Conservation (phyloP, 495 filamentous ascomycete species). For the Articulospora tetracladia region DNA sequence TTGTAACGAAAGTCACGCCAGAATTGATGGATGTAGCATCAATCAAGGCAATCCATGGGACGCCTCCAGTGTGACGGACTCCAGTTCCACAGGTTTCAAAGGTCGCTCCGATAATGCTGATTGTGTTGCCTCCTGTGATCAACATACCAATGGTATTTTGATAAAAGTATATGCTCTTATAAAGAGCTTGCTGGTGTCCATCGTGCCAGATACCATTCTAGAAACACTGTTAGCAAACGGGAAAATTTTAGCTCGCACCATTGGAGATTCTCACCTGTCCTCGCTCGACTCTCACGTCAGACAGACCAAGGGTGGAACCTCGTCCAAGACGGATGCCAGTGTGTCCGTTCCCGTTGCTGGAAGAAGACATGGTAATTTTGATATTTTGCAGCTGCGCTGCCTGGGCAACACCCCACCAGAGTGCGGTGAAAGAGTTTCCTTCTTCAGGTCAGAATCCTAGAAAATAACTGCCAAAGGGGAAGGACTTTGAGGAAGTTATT, state of each 20-base stretch:
- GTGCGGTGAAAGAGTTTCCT: neutral
- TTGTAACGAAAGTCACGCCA: slow-evolving; percentile 23
- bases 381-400: slow-evolving; percentile 63
- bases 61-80: slow-evolving; percentile 42
- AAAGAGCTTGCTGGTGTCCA: slow-evolving; percentile 47
- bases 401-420: slow-evolving; percentile 66
- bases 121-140: slow-evolving; percentile 26
- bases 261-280: slow-evolving; percentile 18
- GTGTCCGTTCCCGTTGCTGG: slow-evolving; percentile 29
- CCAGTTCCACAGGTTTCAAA: slow-evolving; percentile 49
- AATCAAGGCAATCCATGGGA: slow-evolving; percentile 44
- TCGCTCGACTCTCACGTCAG: slow-evolving; percentile 45
- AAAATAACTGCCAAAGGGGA: neutral
- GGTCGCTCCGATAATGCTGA: slow-evolving; percentile 37
- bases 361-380: slow-evolving; percentile 51
- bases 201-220: slow-evolving; percentile 37
- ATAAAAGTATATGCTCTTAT: slow-evolving; percentile 50
- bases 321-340: slow-evolving; percentile 35
- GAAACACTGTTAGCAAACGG: slow-evolving; percentile 43
- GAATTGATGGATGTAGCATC: slow-evolving; percentile 41
- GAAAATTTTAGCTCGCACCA: too few species aligned
- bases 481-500: neutral
- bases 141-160: slow-evolving; percentile 38
- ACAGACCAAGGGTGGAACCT: slow-evolving; percentile 43
- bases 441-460: neutral